phyloP scores from a whole-genome alignment of 2,329 filamentous ascomycete genomes.

The Colletotrichum acutatum region DNA sequence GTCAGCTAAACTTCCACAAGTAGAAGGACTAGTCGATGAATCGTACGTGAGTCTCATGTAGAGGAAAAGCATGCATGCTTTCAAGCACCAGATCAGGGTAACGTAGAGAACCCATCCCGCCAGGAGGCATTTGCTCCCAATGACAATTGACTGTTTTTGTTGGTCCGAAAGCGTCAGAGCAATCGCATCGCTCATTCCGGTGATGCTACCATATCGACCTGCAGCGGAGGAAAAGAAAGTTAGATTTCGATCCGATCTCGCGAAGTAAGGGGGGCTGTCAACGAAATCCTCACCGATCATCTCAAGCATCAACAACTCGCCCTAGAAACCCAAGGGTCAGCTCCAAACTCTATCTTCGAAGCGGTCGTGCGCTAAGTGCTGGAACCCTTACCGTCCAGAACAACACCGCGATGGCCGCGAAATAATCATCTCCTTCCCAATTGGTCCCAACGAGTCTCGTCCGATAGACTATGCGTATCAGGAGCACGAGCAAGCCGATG shows the following conservation, averaged over 20 bases:
- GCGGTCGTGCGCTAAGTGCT: no score
- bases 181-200: constrained; percentile 38
- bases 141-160: constrained; percentile 35
- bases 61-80: constrained; percentile 55
- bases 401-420: constrained; percentile 47
- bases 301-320: constrained; percentile 23
- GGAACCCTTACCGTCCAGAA: constrained; percentile 49
- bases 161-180: constrained; percentile 31
- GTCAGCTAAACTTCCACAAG: not conserved
- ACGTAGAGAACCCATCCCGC: constrained; percentile 54
- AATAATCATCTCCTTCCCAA: constrained; percentile 56
- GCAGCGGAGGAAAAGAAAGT: constrained; percentile 33
- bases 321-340: not conserved
- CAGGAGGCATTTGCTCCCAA: constrained; percentile 42
- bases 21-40: not conserved
- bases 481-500: constrained; percentile 49
- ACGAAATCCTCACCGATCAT: constrained; percentile 16
- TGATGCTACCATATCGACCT: constrained; percentile 40
- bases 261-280: not conserved
- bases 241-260: not conserved
- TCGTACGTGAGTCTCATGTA: constrained; percentile 40
- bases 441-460: constrained; percentile 51
- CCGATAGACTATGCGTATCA: constrained; percentile 51
- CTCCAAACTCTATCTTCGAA: not conserved
- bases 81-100: constrained; percentile 54